Evolutionary conservation across 139 green algal species (phyloP).

Genomic region (Coelastrella sp.): DNA sequence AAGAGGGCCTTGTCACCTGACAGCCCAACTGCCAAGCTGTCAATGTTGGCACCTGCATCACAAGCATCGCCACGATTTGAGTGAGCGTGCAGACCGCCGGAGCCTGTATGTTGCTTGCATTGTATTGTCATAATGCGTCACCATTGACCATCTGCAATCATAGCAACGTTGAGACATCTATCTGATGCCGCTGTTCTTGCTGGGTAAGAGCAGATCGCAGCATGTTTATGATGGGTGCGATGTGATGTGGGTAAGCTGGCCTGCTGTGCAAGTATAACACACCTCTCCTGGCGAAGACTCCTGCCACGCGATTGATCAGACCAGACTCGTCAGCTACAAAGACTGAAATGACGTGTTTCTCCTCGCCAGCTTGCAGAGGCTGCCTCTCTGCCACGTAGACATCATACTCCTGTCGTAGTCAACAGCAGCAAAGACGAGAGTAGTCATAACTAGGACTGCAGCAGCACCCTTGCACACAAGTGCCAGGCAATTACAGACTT

Average conservation of each 20-base stretch:
- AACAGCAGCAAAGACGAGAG: background rate
- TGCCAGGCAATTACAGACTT: no score
- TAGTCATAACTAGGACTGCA: no score
- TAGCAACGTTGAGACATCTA: no score
- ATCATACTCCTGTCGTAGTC: constrained; percentile 56
- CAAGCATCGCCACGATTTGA: background rate
- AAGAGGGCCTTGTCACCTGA: constrained; percentile 96
- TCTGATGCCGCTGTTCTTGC: no score
- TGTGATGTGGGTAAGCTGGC: no score
- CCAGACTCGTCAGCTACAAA: constrained; percentile 98
- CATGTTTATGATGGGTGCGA: no score
- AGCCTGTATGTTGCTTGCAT: no score
- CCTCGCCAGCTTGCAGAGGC: constrained; percentile 83
- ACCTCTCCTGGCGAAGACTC: constrained; percentile 94
- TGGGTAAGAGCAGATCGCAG: no score
- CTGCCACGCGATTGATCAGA: constrained; percentile 97
- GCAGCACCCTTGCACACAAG: no score
- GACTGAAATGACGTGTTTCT: constrained; percentile 94
- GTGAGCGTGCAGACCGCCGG: no score
- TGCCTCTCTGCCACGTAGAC: constrained; percentile 79
- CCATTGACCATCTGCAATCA: no score
- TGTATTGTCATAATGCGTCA: no score
- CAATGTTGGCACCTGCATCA: constrained; percentile 92
- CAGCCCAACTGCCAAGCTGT: constrained; percentile 95
- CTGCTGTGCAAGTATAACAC: background rate